Conservation (phyloP, 2,329 filamentous ascomycete genomes). For the Ilyonectria destructans region DNA sequence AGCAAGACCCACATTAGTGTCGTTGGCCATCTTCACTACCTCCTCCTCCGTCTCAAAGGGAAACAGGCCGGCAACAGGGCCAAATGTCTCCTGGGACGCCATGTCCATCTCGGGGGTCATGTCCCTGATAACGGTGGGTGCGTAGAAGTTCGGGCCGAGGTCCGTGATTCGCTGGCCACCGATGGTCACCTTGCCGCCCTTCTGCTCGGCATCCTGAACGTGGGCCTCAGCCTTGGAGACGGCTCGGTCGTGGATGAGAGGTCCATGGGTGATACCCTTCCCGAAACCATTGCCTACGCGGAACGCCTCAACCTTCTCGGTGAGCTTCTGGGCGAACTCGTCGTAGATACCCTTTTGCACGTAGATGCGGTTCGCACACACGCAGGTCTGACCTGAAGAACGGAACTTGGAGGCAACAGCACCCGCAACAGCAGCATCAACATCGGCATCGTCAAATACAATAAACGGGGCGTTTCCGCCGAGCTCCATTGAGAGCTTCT, state of each 20-base stretch:
- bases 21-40: constrained; percentile 88
- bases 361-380: constrained; percentile 89
- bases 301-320: constrained; percentile 81
- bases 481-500: constrained; percentile 89
- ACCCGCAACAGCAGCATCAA: constrained; percentile 87
- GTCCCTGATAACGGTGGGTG: constrained; percentile 89
- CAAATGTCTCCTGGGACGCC: constrained; percentile 93
- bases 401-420: constrained; percentile 94
- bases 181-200: constrained; percentile 82
- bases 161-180: constrained; percentile 84
- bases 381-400: constrained; percentile 95
- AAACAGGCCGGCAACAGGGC: constrained; percentile 92
- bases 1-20: constrained; percentile 87
- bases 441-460: constrained; percentile 94
- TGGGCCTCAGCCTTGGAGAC: constrained; percentile 85
- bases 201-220: constrained; percentile 83
- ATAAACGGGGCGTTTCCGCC: constrained; percentile 97
- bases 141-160: constrained; percentile 88
- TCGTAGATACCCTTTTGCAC: constrained; percentile 86
- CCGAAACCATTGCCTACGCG: constrained; percentile 84
- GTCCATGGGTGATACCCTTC: constrained; percentile 82
- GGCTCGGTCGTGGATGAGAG: constrained; percentile 88
- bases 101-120: constrained; percentile 91
- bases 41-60: constrained; percentile 91
- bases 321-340: constrained; percentile 78